Evolutionary conservation across 192 early-diverging fungal species (phyloP), one percentile per base, ranked within the genome.

Genomic region (Coemansia sp.): DNA sequence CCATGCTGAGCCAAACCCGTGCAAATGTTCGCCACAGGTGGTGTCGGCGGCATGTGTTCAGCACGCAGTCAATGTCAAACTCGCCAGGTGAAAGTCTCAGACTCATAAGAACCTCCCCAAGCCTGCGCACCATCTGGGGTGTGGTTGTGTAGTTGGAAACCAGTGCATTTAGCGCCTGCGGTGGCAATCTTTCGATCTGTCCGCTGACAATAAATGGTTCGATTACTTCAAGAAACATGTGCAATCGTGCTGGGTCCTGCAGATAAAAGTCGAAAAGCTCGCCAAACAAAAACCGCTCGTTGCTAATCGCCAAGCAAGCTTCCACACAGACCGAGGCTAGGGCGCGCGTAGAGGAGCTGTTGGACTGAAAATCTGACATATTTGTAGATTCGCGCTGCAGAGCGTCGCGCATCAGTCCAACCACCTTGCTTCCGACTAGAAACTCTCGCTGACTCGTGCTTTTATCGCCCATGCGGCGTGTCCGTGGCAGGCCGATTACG

Each of bases 11-110:
- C 80, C 80, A 82, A 4, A 82, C 80, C 12, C 80, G 75, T n/a
- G 80, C 74, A 74, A 77, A 82, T 32, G 80, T 78, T n/a, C 80
- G 64, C 80, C 80, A 82, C 41, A 82, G 65, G 7, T 63, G 68
- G 63, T 74, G 72, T 13, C 49, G 41, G 21, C 69, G 74, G 37
- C 80, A 82, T 42, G 69, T 78, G 41, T 46, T 61, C 41, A 82
- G 62, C 13, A 82, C 80, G 6, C 68, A 65, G 58, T 82, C 80
- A 49, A 78, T 57, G 51, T 82, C 80, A 65, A 82, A 82, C 39
- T 82, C 76, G 49, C 80, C 80, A 6, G 68, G 80, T 6, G 60
- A 52, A 41, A 82, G 72, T 1, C 65, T 19, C 41, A 82, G 43
- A 5, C 47, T 65, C 56, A 63, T 64, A n/a, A 82, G 63, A 12